Percentiles rank a stretch among this genome's conserved stretches.
Conservation (phyloP, 208 protist genomes). For the Angomonas ambiguus region DNA sequence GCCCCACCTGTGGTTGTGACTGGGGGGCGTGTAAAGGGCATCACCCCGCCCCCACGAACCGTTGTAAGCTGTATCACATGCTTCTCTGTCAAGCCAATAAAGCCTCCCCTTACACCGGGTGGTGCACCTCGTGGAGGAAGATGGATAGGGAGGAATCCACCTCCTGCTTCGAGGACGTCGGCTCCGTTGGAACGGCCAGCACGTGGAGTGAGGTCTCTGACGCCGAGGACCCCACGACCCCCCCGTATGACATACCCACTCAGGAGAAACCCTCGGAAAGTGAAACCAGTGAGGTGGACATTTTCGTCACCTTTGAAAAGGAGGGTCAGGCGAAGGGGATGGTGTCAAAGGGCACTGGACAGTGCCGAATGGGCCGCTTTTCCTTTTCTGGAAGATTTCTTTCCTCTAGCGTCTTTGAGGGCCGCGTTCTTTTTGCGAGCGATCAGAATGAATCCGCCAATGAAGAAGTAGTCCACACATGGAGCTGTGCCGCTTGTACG, state of each 20-base stretch:
- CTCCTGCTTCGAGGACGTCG: background rate
- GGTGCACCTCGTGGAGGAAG: conserved; percentile 31
- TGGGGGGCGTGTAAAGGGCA: conserved; percentile 48
- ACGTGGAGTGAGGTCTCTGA: conserved; percentile 1
- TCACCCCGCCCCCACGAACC: conserved; percentile 49
- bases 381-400: conserved; percentile 34
- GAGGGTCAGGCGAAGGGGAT: conserved; percentile 10
- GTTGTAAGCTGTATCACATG: conserved; percentile 46
- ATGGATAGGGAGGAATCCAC: background rate
- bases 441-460: conserved; percentile 17
- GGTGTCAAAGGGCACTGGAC: conserved; percentile 40
- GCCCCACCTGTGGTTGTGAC: conserved; percentile 55
- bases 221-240: background rate
- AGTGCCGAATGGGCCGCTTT: conserved; percentile 46
- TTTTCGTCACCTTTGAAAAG: conserved; percentile 5
- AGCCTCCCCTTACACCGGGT: conserved; percentile 60
- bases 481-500: conserved; percentile 75
- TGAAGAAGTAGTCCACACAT: conserved; percentile 29
- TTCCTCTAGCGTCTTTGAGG: conserved; percentile 32
- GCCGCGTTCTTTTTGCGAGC: conserved; percentile 52
- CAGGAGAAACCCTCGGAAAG: conserved; percentile 12
- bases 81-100: conserved; percentile 39
- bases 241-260: background rate
- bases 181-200: conserved; percentile 13
- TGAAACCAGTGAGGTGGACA: background rate